phyloP scores from a whole-genome alignment of 192 early-diverging fungal species.

The Entomortierella lignicola region DNA sequence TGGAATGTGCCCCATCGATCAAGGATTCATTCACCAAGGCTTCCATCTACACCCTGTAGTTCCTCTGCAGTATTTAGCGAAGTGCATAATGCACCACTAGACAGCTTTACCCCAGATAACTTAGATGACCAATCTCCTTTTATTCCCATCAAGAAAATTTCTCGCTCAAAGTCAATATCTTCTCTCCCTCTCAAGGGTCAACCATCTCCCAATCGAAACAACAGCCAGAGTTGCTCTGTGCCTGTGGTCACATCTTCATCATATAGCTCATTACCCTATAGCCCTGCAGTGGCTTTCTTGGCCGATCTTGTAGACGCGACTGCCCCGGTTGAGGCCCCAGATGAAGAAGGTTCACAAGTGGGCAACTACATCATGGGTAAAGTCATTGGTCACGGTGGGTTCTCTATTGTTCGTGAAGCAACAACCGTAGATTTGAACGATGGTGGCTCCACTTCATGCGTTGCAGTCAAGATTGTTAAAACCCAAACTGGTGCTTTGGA shows the following conservation, averaged over 20 bases:
- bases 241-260: slow-evolving; percentile 35
- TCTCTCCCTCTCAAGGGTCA: background rate
- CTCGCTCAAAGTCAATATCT: slow-evolving; percentile 8
- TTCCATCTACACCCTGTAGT: background rate
- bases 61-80: too few relatives aligned
- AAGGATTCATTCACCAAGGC: background rate
- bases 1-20: background rate
- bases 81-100: too few relatives aligned
- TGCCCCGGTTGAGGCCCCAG: slow-evolving; percentile 20
- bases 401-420: slow-evolving; percentile 80
- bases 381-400: slow-evolving; percentile 80
- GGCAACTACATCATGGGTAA: slow-evolving; percentile 76
- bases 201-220: background rate
- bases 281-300: slow-evolving; percentile 51
- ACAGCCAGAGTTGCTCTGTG: background rate
- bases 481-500: slow-evolving; percentile 54
- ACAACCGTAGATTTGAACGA: slow-evolving; percentile 27
- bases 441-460: background rate
- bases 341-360: slow-evolving; percentile 79
- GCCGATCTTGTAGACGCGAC: slow-evolving; percentile 39
- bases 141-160: slow-evolving; percentile 7
- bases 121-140: background rate
- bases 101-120: too few relatives aligned
- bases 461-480: slow-evolving; percentile 80
- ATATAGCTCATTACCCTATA: slow-evolving; percentile 43